A percentile compares a stretch with the other conserved stretches of the same genome.
Conservation (phyloP, 768 basidiomycete species). For the Tulasnella sp. region DNA sequence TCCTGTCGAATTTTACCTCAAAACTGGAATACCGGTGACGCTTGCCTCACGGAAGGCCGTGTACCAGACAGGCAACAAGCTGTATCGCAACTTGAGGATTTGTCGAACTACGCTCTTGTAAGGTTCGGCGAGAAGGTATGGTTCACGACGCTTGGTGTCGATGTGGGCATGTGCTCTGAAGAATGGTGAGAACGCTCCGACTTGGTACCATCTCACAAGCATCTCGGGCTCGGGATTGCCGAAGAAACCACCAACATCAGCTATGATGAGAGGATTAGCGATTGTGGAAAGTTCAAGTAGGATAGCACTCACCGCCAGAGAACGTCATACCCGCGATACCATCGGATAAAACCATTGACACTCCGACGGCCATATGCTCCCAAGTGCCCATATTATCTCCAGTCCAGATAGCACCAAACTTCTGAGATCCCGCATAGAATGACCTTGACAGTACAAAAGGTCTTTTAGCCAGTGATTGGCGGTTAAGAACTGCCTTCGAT, state of each 20-base stretch:
- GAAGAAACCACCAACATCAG: conserved; percentile 98
- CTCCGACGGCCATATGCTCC: conserved; percentile 90
- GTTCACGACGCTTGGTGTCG: conserved; percentile 94
- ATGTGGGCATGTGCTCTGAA: conserved; percentile 98
- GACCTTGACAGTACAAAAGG: conserved; percentile 94
- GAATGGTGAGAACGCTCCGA: conserved; percentile 91
- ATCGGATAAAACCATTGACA: conserved; percentile 86
- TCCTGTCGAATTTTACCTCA: conserved; percentile 43
- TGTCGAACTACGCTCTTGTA: conserved; percentile 73
- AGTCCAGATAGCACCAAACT: conserved; percentile 97
- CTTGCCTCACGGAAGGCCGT: conserved; percentile 90
- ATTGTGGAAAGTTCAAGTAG: neutral
- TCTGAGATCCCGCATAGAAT: conserved; percentile 91
- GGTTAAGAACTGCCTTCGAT: conserved; percentile 58
- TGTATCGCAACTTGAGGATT: conserved; percentile 68
- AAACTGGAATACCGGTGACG: conserved; percentile 63
- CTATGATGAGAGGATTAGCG: conserved; percentile 31
- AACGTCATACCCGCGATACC: conserved; percentile 86
- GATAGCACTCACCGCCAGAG: conserved; percentile 56
- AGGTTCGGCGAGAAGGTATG: conserved; percentile 82
- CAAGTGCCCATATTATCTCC: conserved; percentile 96
- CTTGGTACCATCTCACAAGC: conserved; percentile 94
- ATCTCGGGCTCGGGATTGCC: conserved; percentile 91
- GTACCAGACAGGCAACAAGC: conserved; percentile 88
- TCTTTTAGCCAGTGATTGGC: conserved; percentile 61